Base-by-base conservation (phyloP, 139 green algal genomes). In the Picochlorum sp. region DNA sequence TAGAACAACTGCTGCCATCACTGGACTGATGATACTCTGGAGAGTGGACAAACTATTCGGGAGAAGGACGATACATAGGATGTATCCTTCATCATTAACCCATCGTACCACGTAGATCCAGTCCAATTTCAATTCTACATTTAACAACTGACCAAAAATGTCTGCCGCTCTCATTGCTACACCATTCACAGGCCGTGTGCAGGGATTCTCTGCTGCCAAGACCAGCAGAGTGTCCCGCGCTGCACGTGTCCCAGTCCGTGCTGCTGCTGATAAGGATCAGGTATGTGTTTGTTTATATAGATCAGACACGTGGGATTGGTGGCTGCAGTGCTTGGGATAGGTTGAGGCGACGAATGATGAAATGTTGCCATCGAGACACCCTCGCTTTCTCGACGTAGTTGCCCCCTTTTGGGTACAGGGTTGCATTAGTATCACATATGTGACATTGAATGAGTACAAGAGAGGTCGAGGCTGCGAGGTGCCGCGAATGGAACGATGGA, bases 261-360 rank as follows among this genome's bases (percentile, higher is more conserved):
- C 56, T 24, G 56, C 56, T 15, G 56, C 60, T 54, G 34, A 66
- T 5, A 66, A 66, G 60, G 26, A 54, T 10, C 60, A 66, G 60
- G 60, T 66, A 44, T 21, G 60, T 65, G 14, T 30, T 34, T 59
- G 1, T 21, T 24, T 54, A 24, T 18, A 23, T 20, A 54, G 2
- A 20, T 54, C 8, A 20, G n/a, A 9, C 11, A 13, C 16, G 11
- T 54, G 5, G 11, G 47, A n/a, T 54, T 51, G 45, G 28, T 30
- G 16, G 0, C 5, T 20, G 47, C 47, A 54, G n/a, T 21, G 11
- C n/a, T 4, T 20, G 11, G 18, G 47, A 54, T 20, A 23, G n/a
- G 47, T 54, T 6, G 11, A 41, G 34, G 34, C 34, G 8, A 41
- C 34, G 34, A 41, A 14, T 41, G 34, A 41, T 41, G 34, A 13